phyloP scores from a whole-genome alignment of 169 alveolate genomes.

The Plasmodium sp. region DNA sequence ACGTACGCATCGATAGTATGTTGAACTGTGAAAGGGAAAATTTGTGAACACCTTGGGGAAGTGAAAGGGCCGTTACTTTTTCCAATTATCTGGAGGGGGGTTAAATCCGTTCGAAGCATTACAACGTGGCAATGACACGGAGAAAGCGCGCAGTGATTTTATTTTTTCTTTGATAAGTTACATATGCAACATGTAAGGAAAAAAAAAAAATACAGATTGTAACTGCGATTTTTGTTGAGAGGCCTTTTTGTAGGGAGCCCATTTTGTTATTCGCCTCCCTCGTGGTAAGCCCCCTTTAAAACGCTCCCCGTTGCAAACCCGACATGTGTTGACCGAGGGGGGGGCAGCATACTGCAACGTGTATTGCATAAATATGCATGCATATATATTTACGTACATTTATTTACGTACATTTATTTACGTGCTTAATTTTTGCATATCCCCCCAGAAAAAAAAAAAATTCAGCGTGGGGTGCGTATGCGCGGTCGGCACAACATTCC shows the following conservation, averaged over 20 bases:
- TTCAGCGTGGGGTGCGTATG: background rate
- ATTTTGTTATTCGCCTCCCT: background rate
- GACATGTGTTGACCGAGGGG: background rate
- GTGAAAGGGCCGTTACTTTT: background rate
- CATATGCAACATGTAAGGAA: background rate
- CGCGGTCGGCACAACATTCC: background rate
- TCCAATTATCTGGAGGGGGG: background rate
- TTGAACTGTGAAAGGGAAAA: background rate
- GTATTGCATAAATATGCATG: background rate
- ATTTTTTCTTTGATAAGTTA: background rate
- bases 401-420: background rate
- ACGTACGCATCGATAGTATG: background rate
- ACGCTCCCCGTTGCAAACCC: background rate
- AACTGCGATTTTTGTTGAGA: background rate
- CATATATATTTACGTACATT: too few relatives aligned
- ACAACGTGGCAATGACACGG: background rate
- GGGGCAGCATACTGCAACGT: background rate
- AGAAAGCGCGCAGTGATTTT: background rate
- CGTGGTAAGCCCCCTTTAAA: background rate
- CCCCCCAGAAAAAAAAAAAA: background rate
- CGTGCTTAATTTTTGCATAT: background rate
- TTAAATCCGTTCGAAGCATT: background rate
- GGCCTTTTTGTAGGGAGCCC: background rate
- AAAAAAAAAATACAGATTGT: too few relatives aligned
- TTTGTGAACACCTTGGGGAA: background rate